Conservation (phyloP, 2,329 filamentous ascomycete species). For the Drechslerella stenobrocha region DNA sequence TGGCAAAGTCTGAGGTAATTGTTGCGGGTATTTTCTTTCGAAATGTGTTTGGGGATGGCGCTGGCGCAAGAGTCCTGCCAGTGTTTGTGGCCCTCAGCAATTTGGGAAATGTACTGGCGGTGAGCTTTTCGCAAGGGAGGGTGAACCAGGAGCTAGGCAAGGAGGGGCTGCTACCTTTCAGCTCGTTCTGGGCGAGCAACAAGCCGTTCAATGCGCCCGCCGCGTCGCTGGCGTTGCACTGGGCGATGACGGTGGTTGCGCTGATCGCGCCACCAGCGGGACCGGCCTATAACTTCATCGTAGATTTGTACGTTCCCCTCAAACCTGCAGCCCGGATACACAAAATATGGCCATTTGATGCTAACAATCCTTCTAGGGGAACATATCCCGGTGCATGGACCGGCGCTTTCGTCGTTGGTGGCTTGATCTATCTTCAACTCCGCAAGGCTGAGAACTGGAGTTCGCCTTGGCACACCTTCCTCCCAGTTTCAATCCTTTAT, state of each 20-base stretch:
- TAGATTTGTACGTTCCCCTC: conserved; percentile 59
- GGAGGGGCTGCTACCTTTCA: conserved; percentile 69
- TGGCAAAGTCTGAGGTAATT: conserved; percentile 64
- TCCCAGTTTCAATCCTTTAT: conserved; percentile 60
- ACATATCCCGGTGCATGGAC: conserved; percentile 63
- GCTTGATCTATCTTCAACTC: conserved; percentile 61
- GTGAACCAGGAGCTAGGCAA: conserved; percentile 64
- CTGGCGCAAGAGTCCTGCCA: conserved; percentile 60
- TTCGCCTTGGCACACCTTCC: conserved; percentile 61
- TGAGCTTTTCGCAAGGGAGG: conserved; percentile 65
- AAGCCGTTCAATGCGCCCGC: conserved; percentile 69
- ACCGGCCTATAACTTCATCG: conserved; percentile 69
- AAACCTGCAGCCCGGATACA: neutral
- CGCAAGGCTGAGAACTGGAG: conserved; percentile 61
- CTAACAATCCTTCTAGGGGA: conserved; percentile 18
- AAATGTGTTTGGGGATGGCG: conserved; percentile 65
- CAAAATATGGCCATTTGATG: conserved; percentile 4
- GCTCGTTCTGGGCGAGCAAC: conserved; percentile 69
- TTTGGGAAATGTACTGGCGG: conserved; percentile 66
- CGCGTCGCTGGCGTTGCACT: conserved; percentile 67
- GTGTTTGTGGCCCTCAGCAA: conserved; percentile 66
- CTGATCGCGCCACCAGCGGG: conserved; percentile 69
- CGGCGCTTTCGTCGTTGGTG: conserved; percentile 60
- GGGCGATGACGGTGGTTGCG: conserved; percentile 67
- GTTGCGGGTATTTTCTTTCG: conserved; percentile 66